Evolutionary conservation across 192 early-diverging fungal species (phyloP).

Genomic region (Kappamyces sp.): DNA sequence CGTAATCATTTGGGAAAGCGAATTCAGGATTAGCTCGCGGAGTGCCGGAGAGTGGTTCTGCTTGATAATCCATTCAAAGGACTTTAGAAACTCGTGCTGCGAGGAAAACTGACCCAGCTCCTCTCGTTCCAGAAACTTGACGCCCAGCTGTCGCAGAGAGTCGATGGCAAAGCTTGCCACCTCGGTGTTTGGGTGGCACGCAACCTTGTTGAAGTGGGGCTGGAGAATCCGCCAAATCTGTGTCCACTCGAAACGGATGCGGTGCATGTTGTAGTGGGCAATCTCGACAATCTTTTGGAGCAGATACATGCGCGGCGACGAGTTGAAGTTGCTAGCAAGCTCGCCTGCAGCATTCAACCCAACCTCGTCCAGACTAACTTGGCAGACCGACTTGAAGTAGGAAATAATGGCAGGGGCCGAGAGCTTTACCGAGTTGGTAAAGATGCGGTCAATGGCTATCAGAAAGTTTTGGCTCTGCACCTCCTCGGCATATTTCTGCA

Average conservation of each 20-base stretch:
- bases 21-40: slow-evolving; percentile 48
- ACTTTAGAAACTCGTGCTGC: slow-evolving; percentile 89
- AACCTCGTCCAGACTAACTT: slow-evolving; percentile 85
- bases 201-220: slow-evolving; percentile 79
- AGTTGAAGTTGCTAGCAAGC: slow-evolving; percentile 11
- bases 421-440: slow-evolving; percentile 69
- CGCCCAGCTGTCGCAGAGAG: slow-evolving; percentile 81
- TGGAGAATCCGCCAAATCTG: slow-evolving; percentile 72
- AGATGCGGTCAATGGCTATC: slow-evolving; percentile 79
- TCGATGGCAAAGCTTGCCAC: slow-evolving; percentile 88
- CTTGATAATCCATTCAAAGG: slow-evolving; percentile 81
- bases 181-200: slow-evolving; percentile 72
- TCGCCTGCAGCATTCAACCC: slow-evolving; percentile 20
- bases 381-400: slow-evolving; percentile 79
- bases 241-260: slow-evolving; percentile 92
- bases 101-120: slow-evolving; percentile 90
- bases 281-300: slow-evolving; percentile 94
- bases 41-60: slow-evolving; percentile 70
- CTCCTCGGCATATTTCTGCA: slow-evolving; percentile 43
- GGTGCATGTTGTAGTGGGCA: slow-evolving; percentile 93
- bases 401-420: slow-evolving; percentile 79
- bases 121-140: slow-evolving; percentile 92
- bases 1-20: slow-evolving; percentile 56
- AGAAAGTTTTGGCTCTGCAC: slow-evolving; percentile 61
- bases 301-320: slow-evolving; percentile 76